These are phyloP conservation scores for Rhododendron kiyosumense DNA, from an alignment of 148 eudicot species.

Conservation along the genomic window DNA sequence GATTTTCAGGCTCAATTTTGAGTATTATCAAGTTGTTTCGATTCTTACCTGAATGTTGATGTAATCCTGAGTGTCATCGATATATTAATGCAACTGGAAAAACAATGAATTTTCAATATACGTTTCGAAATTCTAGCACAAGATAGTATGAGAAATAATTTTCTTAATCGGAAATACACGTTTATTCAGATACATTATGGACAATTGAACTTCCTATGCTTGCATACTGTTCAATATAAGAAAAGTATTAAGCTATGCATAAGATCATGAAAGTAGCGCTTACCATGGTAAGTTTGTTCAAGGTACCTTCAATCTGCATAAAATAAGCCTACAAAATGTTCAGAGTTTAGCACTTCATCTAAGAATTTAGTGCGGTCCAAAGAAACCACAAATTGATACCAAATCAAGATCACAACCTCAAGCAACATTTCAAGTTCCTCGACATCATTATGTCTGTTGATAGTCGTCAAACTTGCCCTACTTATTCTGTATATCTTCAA, in stretches of 20 bases:
- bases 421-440: constrained; percentile 91
- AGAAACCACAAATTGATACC: neutral
- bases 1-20: neutral
- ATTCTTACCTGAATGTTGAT: constrained; percentile 76
- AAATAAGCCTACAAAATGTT: constrained; percentile 65
- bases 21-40: neutral
- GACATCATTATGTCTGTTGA: constrained; percentile 49
- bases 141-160: neutral
- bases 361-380: neutral
- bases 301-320: constrained; percentile 72
- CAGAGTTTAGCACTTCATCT: constrained; percentile 8
- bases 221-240: neutral
- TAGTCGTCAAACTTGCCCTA: constrained; percentile 44
- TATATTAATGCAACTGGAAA: constrained; percentile 71
- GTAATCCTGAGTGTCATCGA: constrained; percentile 89
- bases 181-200: neutral
- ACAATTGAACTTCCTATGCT: neutral
- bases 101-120: neutral
- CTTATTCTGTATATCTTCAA: constrained; percentile 57
- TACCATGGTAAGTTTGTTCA: constrained; percentile 76
- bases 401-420: constrained; percentile 39
- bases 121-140: neutral
- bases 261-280: constrained; percentile 7
- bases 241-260: neutral
- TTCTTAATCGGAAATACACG: neutral